phyloP scores from a whole-genome alignment of 495 filamentous ascomycete species.

The Aspergillus ostianus region DNA sequence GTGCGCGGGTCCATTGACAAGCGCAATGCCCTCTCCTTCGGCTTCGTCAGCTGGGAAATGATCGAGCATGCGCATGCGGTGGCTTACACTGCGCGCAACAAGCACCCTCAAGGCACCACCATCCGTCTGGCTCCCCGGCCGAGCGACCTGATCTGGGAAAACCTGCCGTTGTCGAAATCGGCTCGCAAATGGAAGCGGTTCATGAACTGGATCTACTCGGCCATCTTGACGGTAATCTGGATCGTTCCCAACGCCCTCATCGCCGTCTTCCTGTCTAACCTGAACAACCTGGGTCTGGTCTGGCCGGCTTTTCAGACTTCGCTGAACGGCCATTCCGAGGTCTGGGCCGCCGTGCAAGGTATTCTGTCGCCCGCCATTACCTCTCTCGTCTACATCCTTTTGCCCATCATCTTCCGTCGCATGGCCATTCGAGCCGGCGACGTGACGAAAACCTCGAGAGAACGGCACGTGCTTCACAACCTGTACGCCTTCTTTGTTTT shows the following conservation, averaged over 20 bases:
- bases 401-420: slow-evolving; percentile 88
- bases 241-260: slow-evolving; percentile 94
- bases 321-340: slow-evolving; percentile 55
- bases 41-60: slow-evolving; percentile 88
- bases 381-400: slow-evolving; percentile 81
- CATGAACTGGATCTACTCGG: slow-evolving; percentile 80
- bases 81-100: slow-evolving; percentile 75
- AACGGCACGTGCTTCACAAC: slow-evolving; percentile 88
- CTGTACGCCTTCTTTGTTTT: slow-evolving; percentile 96
- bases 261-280: slow-evolving; percentile 85
- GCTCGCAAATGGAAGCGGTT: slow-evolving; percentile 69
- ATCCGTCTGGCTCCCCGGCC: slow-evolving; percentile 80
- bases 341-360: slow-evolving; percentile 91
- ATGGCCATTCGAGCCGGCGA: slow-evolving; percentile 79
- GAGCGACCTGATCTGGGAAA: slow-evolving; percentile 95
- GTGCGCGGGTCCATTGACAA: slow-evolving; percentile 79
- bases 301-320: slow-evolving; percentile 74
- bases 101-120: slow-evolving; percentile 76
- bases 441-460: slow-evolving; percentile 84
- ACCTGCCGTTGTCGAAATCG: slow-evolving; percentile 67
- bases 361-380: slow-evolving; percentile 88
- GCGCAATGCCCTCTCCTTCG: slow-evolving; percentile 83
- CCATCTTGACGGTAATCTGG: slow-evolving; percentile 79
- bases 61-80: slow-evolving; percentile 87
- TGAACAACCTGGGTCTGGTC: slow-evolving; percentile 73